These are phyloP conservation scores for Sporisorium scitamineum DNA, from an alignment of 1,284 basidiomycete species.

Conservation along the genomic window DNA sequence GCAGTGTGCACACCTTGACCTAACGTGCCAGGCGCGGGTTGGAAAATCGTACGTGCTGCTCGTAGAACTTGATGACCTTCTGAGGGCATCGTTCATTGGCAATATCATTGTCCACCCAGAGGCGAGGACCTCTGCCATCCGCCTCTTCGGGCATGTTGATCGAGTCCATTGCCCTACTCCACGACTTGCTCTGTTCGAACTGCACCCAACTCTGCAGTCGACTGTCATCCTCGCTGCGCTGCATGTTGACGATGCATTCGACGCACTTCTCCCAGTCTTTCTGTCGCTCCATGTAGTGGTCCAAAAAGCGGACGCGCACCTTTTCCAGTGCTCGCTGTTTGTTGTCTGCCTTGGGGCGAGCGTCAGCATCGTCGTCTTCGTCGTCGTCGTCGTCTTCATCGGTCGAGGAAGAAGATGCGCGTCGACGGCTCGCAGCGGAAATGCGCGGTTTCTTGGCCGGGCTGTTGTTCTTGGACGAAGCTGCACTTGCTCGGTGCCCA, in stretches of 20 bases:
- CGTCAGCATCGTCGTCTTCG: not conserved
- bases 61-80: conserved; percentile 54
- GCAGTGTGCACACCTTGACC: not conserved
- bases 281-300: conserved; percentile 20
- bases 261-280: conserved; percentile 41
- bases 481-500: conserved; percentile 1
- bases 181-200: conserved; percentile 15
- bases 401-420: conserved; percentile 5
- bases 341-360: not conserved
- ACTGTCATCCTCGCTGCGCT: conserved; percentile 27
- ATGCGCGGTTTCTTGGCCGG: conserved; percentile 18
- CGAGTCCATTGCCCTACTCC: conserved; percentile 15
- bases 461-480: conserved; percentile 7
- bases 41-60: conserved; percentile 43
- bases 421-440: conserved; percentile 7
- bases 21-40: conserved; percentile 14
- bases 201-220: conserved; percentile 34
- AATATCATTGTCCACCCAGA: conserved; percentile 40
- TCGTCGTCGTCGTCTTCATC: conserved; percentile 10
- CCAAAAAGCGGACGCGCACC: conserved; percentile 21
- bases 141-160: conserved; percentile 7
- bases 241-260: conserved; percentile 37
- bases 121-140: conserved; percentile 10
- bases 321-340: conserved; percentile 17
- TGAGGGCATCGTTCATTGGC: conserved; percentile 50